Evolutionary conservation across 2,329 filamentous ascomycete genomes (phyloP), one percentile per base, ranked within the genome.

Genomic region (Plectosphaerella plurivora): DNA sequence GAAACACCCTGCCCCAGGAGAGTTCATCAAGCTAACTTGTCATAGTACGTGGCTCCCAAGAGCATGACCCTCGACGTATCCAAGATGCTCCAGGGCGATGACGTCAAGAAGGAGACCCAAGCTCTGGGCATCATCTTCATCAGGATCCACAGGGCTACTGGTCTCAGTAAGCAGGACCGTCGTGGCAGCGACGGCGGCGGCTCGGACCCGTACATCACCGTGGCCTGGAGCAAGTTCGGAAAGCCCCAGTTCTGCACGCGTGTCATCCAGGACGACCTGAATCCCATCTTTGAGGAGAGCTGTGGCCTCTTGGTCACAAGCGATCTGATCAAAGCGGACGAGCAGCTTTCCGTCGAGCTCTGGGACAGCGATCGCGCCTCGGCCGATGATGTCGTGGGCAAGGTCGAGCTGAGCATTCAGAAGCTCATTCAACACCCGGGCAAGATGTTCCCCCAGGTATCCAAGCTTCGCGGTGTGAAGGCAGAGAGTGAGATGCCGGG

Each of bases 241-340:
- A 99, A 99, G 72, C 93, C 93, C 2, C 95, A 96, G 82, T 97
- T 96, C 70, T 97, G 92, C 69, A 97, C 94, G 2, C 86, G 94
- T 47, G 92, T 97, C 49, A 97, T 97, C 57, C 91, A 93, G 50
- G 93, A 97, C 63, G 88, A 97, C 60, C 79, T 96, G 51, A 96
- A 97, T 63, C 94, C 94, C 0, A 79, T 96, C 5, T 97, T 95
- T 76, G 89, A 94, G 63, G 94, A 97, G 70, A 89, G 84, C 2
- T 86, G 89, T 44, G 91, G 90, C 1, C 77, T 97, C 16, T 75
- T 97, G 15, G 89, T 99, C 6, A 96, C 89, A 0, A 82, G 89
- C 0, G 92, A 97, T 58, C 78, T 96, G 50, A 90, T 97, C 74
- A 95, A 94, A 70, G 93, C 89, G 0, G 87, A 97, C 58, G 94